phyloP scores from a whole-genome alignment of 805 yeast genomes.

The Pichia kluyveri region DNA sequence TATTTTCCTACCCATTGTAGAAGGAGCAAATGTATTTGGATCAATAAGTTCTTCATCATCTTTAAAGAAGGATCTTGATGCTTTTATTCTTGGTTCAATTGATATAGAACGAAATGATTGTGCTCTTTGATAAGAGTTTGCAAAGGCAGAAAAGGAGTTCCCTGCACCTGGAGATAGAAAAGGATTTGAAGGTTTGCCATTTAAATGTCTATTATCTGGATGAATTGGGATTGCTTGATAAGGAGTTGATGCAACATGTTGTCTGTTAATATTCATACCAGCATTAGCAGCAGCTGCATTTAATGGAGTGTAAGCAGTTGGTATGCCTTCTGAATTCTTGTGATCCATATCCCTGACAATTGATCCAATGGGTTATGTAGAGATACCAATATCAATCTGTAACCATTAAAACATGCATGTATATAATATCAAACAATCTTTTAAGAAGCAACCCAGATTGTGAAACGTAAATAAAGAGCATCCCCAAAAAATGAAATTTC shows the following conservation, averaged over 20 bases:
- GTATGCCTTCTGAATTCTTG: neutral
- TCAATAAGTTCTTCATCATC: slow-evolving; percentile 60
- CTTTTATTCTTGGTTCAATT: slow-evolving; percentile 45
- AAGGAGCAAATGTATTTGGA: slow-evolving; percentile 60
- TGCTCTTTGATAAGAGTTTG: slow-evolving; percentile 71
- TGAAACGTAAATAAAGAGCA: too few relatives aligned
- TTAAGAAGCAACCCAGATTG: too few relatives aligned
- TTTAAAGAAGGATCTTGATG: slow-evolving; percentile 55
- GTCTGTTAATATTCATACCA: neutral
- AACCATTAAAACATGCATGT: too few relatives aligned
- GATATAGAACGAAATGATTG: slow-evolving; percentile 54
- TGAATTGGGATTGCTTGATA: slow-evolving; percentile 7
- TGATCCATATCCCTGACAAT: neutral
- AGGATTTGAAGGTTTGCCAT: neutral
- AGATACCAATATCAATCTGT: too few relatives aligned
- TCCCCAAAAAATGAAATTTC: too few relatives aligned
- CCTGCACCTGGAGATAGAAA: slow-evolving; percentile 3
- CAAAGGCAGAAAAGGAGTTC: slow-evolving; percentile 63
- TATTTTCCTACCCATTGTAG: slow-evolving; percentile 52
- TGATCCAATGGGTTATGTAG: too few relatives aligned
- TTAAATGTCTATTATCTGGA: neutral
- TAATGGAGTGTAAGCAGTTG: neutral
- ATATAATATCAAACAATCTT: too few relatives aligned
- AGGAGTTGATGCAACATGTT: neutral
- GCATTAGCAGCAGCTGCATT: neutral